phyloP scores from a whole-genome alignment of 2,329 filamentous ascomycete genomes.

The Curvularia eragrostidis region DNA sequence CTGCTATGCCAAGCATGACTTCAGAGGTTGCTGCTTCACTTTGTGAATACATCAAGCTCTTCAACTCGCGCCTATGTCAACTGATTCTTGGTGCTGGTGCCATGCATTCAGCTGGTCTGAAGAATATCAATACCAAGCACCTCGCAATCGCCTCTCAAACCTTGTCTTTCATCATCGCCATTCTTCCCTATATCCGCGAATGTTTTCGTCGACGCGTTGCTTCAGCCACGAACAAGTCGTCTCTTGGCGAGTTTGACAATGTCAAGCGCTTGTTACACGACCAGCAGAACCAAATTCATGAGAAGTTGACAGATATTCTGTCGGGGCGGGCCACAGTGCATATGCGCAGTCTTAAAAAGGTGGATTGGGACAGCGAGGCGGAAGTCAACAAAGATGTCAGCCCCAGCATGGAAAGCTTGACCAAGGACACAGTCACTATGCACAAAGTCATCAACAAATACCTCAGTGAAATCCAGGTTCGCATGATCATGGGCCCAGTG shows the following conservation, averaged over 20 bases:
- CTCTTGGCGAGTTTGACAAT: conserved; percentile 84
- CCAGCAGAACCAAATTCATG: conserved; percentile 87
- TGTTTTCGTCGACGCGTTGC: conserved; percentile 78
- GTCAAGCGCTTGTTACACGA: conserved; percentile 83
- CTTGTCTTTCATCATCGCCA: conserved; percentile 81
- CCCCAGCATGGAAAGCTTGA: conserved; percentile 83
- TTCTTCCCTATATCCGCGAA: conserved; percentile 90
- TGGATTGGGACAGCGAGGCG: conserved; percentile 71
- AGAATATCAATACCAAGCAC: conserved; percentile 91
- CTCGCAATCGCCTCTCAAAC: conserved; percentile 90
- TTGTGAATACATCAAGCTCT: conserved; percentile 85
- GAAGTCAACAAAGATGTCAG: conserved; percentile 58
- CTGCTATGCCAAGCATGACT: conserved; percentile 87
- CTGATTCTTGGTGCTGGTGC: conserved; percentile 94
- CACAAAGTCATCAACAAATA: conserved; percentile 85
- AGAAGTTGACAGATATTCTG: conserved; percentile 95
- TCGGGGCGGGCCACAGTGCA: conserved; percentile 75
- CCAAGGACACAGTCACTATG: conserved; percentile 83
- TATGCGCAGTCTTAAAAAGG: conserved; percentile 74
- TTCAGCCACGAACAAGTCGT: conserved; percentile 52
- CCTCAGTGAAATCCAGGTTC: conserved; percentile 76
- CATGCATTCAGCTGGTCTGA: conserved; percentile 84
- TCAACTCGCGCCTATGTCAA: conserved; percentile 96
- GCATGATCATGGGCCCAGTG: conserved; percentile 84
- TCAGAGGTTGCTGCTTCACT: conserved; percentile 80